These are phyloP conservation scores for Pythium aphanidermatum DNA, from an alignment of 352 stramenopile genomes.

Conservation along the genomic window DNA sequence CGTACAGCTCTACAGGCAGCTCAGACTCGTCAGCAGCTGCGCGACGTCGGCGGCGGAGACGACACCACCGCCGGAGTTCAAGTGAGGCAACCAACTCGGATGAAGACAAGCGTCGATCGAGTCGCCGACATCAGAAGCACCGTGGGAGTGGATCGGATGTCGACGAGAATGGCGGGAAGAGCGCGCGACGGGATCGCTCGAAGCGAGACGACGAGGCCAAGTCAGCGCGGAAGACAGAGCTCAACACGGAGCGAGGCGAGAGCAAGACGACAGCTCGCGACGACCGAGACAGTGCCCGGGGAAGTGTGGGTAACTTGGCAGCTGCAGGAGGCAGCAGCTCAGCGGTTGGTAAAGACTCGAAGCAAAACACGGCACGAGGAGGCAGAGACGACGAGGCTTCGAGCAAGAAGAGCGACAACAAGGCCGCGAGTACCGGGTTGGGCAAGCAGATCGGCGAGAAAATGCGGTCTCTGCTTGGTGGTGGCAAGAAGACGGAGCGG, in stretches of 20 bases:
- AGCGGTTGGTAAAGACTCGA: conserved; percentile 10
- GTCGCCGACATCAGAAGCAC: conserved; percentile 33
- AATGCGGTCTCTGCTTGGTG: conserved; percentile 72
- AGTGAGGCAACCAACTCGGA: conserved; percentile 54
- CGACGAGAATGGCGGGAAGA: conserved; percentile 9
- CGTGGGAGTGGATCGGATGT: conserved; percentile 22
- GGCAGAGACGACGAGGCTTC: conserved; percentile 48
- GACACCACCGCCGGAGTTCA: conserved; percentile 35
- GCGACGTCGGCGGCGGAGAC: conserved; percentile 32
- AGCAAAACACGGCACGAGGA: conserved; percentile 5
- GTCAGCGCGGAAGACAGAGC: conserved; percentile 5
- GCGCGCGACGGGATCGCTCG: conserved; percentile 3
- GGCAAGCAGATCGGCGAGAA: conserved; percentile 79
- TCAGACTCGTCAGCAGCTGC: conserved; percentile 34
- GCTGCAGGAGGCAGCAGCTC: background rate
- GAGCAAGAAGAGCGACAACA: conserved; percentile 30
- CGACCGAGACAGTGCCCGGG: too few species aligned
- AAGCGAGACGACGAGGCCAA: conserved; percentile 38
- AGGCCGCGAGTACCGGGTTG: conserved; percentile 25
- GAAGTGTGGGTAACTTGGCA: too few species aligned
- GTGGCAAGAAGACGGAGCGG: conserved; percentile 61
- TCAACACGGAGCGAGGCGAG: conserved; percentile 7
- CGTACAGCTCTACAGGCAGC: conserved; percentile 40
- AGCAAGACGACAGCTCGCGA: conserved; percentile 4
- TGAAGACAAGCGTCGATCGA: conserved; percentile 24